Base-by-base conservation (phyloP, 2,329 filamentous ascomycete species). In the Chaetomium globosum region DNA sequence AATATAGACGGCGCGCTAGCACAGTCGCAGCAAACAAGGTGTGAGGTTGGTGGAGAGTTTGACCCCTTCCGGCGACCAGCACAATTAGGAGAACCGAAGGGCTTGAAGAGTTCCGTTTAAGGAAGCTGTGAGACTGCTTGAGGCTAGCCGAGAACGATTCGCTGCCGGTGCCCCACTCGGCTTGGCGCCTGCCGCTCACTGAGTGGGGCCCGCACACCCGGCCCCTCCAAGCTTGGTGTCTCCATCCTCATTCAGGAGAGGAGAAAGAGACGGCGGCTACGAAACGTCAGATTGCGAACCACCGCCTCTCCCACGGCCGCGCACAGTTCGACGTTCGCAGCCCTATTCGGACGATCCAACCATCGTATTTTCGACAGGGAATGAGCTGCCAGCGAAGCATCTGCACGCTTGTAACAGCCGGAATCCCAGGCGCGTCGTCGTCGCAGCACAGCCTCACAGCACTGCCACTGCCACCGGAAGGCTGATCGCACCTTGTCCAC, bases 401-500 rank as follows among this genome's bases (percentile, higher is more conserved):
- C 64, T 52, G 59, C 51, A 33, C 60, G 48, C 28, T 59, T 52
- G 59, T 43, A 51, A 39, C 59, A 52, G n/a, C 52, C 23, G 54
- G 57, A 48, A 64, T 53, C 55, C 55, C 23, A 43, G 60, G 57
- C 64, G 54, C 51, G 56, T 43, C 57, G 46, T 65, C 59, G 59
- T 58, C 71, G 68, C 74, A 76, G 78, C 79, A 80, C 79, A 80
- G 79, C 79, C 79, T 74, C 75, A 71, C 73, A 70, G 73, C 74
- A 76, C 72, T 73, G 79, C 77, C 77, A 78, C 77, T 72, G 75
- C 75, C 75, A 5, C 75, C 74, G 75, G 70, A 76, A 80, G 79
- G 79, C 79, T 80, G 78, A 80, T 77, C 80, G 71, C 73, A 59
- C 53, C 54, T 79, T 79, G 77, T 80, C 76, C 80, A 71, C 72